Percentiles rank a stretch among this genome's conserved stretches.
These are phyloP conservation scores for Eucommia ulmoides DNA, from an alignment of 257 asterid species.

Conservation along the genomic window DNA sequence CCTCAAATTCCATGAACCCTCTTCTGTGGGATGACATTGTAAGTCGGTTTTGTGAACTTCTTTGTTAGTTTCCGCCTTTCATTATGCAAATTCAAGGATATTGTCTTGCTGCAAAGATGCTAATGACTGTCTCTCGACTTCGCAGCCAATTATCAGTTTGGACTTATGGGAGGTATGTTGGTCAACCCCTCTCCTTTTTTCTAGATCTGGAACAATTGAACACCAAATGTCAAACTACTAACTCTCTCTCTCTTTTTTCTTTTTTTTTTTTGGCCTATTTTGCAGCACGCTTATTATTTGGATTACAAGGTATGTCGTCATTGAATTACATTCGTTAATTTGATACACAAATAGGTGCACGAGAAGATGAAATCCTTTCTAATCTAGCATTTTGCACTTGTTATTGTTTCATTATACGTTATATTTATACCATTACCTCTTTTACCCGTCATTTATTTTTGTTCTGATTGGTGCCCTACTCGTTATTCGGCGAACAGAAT, in stretches of 20 bases:
- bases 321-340: too few species aligned
- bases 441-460: too few species aligned
- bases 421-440: conserved; percentile 1
- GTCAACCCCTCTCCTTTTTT: neutral
- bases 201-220: conserved; percentile 1
- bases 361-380: too few species aligned
- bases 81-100: neutral
- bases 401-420: neutral
- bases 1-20: conserved; percentile 46
- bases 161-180: conserved; percentile 55
- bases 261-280: conserved; percentile 6
- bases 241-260: conserved; percentile 5
- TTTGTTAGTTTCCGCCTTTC: neutral
- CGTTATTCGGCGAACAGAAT: too few species aligned
- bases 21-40: conserved; percentile 52
- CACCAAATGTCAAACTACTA: too few species aligned
- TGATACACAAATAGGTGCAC: too few species aligned
- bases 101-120: neutral
- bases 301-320: conserved; percentile 35
- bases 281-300: conserved; percentile 67
- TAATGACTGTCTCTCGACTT: conserved; percentile 6
- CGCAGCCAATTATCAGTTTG: conserved; percentile 56
- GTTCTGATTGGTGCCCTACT: too few species aligned
- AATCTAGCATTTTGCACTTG: conserved; percentile 1
- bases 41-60: conserved; percentile 11